Percentiles rank a stretch among this genome's conserved stretches.
Evolutionary conservation across 306 rosid species (phyloP).

Genomic region (Cyclanthera cordifolia): DNA sequence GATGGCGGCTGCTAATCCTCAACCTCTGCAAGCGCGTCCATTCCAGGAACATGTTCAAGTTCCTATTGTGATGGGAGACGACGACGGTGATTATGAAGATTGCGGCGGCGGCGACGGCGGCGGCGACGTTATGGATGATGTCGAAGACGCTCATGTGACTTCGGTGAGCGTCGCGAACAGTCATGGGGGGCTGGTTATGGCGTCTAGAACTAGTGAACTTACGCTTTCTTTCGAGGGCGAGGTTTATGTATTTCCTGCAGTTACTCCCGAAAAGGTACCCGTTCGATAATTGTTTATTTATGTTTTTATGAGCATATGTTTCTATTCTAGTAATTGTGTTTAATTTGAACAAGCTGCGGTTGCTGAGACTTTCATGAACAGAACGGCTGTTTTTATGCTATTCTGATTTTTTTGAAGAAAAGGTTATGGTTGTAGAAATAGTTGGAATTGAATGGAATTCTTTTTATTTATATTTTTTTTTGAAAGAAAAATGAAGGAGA

Average conservation of each 20-base stretch:
- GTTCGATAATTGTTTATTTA: not conserved
- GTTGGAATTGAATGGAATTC: not conserved
- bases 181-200: constrained; percentile 35
- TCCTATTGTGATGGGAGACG: constrained; percentile 27
- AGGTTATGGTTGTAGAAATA: not conserved
- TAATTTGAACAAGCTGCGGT: constrained; percentile 4
- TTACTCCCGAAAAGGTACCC: constrained; percentile 71
- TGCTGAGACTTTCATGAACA: not conserved
- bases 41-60: constrained; percentile 32
- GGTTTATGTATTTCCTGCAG: constrained; percentile 87
- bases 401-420: not conserved
- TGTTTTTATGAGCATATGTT: not conserved
- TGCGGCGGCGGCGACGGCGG: constrained; percentile 23
- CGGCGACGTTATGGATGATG: constrained; percentile 52
- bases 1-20: constrained; percentile 68
- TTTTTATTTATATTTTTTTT: not conserved
- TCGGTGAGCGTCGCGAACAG: constrained; percentile 36
- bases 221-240: constrained; percentile 95
- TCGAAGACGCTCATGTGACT: constrained; percentile 33
- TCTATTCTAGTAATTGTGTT: constrained; percentile 5
- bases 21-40: constrained; percentile 53
- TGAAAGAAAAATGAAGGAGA: not conserved
- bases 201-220: constrained; percentile 74
- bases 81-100: constrained; percentile 42
- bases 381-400: not conserved